Base-by-base conservation (phyloP, 2,329 filamentous ascomycete species). In the Aspergillus amoenus region DNA sequence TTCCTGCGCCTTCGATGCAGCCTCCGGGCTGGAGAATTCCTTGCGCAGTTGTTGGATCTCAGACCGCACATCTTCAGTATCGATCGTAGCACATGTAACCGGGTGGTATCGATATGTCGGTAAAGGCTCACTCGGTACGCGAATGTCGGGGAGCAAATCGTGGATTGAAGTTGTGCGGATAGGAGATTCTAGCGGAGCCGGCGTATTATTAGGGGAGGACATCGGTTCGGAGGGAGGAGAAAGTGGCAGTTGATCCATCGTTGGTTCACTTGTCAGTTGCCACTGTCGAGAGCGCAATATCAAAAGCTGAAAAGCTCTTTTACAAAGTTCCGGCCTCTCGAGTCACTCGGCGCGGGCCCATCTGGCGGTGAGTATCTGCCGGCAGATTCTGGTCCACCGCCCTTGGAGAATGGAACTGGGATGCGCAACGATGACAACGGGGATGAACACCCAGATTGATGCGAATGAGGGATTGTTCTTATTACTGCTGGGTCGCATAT, bases 151-250 rank as follows among this genome's bases (percentile, higher is more conserved):
- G 24, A 77, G 65, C 51, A 72, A 65, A 27, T 66, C 62, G 63
- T 78, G 75, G 47, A 78, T 77, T 44, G 73, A 66, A 1, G 68
- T 73, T 42, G 70, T 73, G 57, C 75, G 75, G 41, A 68, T 62
- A 48, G 69, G 50, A 34, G 72, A 71, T 56, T 71, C 67, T 6
- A 77, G 70, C 42, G 72, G 68, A 12, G 76, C 65, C 30, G 62
- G 57, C 8, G 63, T 57, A 49, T 51, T 24, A 12, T 60, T 37
- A 21, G 62, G 59, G 5, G 64, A 59, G 2, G 61, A 54, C 9
- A 55, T 61, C 11, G 67, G 61, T 47, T 76, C 74, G 1, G 70
- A 67, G 3, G 72, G 72, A 7, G 73, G 73, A 12, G 73, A 76
- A 3, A 68, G 68, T 22, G 71, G 71, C 13, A 67, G 63, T 27